Base-by-base conservation (phyloP, 306 rosid genomes). In the Fragaria nilgerrensis region DNA sequence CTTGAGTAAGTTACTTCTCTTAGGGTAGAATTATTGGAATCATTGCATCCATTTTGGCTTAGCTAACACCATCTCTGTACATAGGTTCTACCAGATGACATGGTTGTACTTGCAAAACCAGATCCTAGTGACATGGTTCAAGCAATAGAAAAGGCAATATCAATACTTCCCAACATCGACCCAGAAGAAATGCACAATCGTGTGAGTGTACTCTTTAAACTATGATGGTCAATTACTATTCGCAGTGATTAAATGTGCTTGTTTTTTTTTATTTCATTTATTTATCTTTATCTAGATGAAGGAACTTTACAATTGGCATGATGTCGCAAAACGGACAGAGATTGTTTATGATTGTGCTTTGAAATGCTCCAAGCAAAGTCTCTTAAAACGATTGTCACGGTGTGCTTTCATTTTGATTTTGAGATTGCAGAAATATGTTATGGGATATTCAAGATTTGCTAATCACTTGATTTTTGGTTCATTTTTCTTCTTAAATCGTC, bases 1-100 rank as follows among this genome's bases (percentile, higher is more conserved):
- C 43, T 32, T 2, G 7, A 14, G 27, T 36, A 39, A 13, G 47
- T 12, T 47, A 16, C 65, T 56, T 13, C 53, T 74, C 53, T 58
- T 58, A 37, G 53, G 13, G 20, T 47, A 0, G 50, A 23, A 43
- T 55, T 36, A 15, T 34, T 14, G 0, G 55, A 32, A 50, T 43
- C 45, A 53, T 9, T 44, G 17, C 11, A 6, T 15, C 27, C 15
- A 20, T 56, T 75, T 72, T 19, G 50, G 37, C 39, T 45, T 75
- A 61, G 49, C 27, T 74, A 72, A 70, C 66, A 74, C 73, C 72
- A 52, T 77, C 72, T 82, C 70, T 85, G 73, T 81, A 68, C 44
- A 8, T 84, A 95, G 98, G 97, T 95, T 83, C 88, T 92, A 69
- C 97, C 97, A 56, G 96, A 89, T 75, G 98, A 95, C 86, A 95